Conservation (phyloP, 768 basidiomycete genomes). For the Suillus cothurnatus region DNA sequence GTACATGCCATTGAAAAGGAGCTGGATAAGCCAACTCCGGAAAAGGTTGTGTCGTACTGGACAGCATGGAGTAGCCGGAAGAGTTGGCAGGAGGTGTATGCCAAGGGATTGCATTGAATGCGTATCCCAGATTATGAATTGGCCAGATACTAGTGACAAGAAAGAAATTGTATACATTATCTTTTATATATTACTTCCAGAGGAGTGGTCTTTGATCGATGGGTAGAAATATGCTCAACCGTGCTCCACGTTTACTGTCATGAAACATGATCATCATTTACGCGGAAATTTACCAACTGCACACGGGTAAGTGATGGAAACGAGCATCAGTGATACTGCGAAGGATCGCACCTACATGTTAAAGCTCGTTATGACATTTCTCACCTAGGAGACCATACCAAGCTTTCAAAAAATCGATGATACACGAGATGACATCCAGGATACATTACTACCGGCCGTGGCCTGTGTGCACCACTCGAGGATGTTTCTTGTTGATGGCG, state of each 20-base stretch:
- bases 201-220: neutral
- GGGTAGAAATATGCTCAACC: neutral
- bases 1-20: slow-evolving; percentile 40
- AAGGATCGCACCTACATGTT: neutral
- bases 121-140: neutral
- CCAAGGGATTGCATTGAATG: slow-evolving; percentile 43
- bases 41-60: slow-evolving; percentile 45
- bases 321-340: neutral
- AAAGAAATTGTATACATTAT: neutral
- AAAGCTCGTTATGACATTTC: neutral
- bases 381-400: neutral
- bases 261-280: neutral
- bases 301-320: neutral
- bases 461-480: neutral
- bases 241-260: neutral
- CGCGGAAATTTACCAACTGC: neutral
- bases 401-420: neutral
- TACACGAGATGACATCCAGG: neutral
- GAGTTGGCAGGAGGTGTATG: slow-evolving; percentile 50
- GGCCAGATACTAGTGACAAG: neutral
- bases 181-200: neutral
- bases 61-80: slow-evolving; percentile 45
- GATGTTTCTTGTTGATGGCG: neutral
- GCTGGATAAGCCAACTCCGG: slow-evolving; percentile 39
- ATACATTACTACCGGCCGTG: neutral